Percentiles rank a stretch among this genome's conserved stretches.
Evolutionary conservation across 2,329 filamentous ascomycete genomes (phyloP).

Genomic region (Botryotinia narcissicola): DNA sequence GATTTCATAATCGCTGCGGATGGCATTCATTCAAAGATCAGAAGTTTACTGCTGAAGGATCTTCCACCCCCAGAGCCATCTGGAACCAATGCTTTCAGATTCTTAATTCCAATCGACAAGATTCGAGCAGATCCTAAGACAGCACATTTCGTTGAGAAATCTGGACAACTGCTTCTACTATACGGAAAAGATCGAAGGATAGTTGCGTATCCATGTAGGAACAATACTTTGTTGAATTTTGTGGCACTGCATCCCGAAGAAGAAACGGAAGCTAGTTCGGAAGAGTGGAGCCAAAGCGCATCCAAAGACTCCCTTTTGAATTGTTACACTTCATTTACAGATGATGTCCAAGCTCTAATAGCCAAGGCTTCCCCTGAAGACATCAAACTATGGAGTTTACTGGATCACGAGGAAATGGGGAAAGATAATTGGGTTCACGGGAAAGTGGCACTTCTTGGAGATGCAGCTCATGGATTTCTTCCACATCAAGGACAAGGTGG

Average conservation of each 20-base stretch:
- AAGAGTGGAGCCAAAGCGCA: constrained; percentile 44
- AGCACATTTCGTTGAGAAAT: constrained; percentile 36
- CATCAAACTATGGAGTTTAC: constrained; percentile 56
- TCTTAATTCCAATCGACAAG: constrained; percentile 29
- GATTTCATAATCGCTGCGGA: constrained; percentile 56
- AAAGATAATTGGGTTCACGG: constrained; percentile 49
- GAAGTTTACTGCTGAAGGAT: neutral
- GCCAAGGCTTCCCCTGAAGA: constrained; percentile 45
- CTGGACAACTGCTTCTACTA: constrained; percentile 42
- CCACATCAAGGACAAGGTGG: constrained; percentile 64
- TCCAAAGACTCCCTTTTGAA: constrained; percentile 42
- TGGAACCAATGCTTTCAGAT: constrained; percentile 32
- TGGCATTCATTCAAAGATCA: constrained; percentile 42
- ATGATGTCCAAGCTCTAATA: constrained; percentile 42
- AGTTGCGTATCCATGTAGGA: constrained; percentile 49
- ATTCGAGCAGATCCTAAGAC: constrained; percentile 41
- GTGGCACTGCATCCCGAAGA: constrained; percentile 52
- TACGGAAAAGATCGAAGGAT: constrained; percentile 44
- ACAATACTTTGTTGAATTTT: constrained; percentile 49
- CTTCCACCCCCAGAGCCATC: constrained; percentile 13
- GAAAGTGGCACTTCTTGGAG: constrained; percentile 58
- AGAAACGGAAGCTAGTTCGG: constrained; percentile 42
- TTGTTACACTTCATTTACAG: constrained; percentile 45
- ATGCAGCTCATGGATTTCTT: constrained; percentile 67
- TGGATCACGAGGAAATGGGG: constrained; percentile 45